Conservation (phyloP, 768 basidiomycete genomes). For the Mycena latifolia region DNA sequence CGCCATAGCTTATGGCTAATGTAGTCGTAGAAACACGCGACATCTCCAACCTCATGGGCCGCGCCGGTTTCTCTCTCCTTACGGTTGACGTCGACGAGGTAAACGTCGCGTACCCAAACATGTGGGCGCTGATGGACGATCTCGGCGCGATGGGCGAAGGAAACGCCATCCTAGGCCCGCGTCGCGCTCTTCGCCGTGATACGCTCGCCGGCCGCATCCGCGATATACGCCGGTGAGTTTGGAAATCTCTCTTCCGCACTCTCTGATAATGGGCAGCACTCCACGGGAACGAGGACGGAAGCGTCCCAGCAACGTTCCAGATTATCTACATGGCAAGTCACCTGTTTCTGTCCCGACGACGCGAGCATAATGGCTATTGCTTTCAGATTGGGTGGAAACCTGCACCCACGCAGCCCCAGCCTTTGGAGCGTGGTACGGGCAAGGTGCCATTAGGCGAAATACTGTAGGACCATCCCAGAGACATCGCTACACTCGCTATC, state of each 20-base stretch:
- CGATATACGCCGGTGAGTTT: conserved; percentile 88
- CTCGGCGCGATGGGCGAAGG: conserved; percentile 97
- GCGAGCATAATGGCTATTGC: neutral
- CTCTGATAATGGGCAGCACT: conserved; percentile 64
- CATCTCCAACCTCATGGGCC: conserved; percentile 90
- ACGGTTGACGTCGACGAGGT: conserved; percentile 98
- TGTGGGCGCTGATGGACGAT: conserved; percentile 97
- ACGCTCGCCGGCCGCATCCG: conserved; percentile 91
- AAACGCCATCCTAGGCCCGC: conserved; percentile 83
- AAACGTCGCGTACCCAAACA: conserved; percentile 89
- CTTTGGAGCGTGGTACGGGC: conserved; percentile 62
- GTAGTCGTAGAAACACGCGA: conserved; percentile 82
- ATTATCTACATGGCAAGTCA: conserved; percentile 88
- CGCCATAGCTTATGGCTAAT: conserved; percentile 9
- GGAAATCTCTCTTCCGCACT: neutral
- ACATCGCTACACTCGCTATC: neutral
- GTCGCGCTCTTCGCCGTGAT: conserved; percentile 72
- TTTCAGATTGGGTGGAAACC: conserved; percentile 89
- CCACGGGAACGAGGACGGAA: conserved; percentile 86
- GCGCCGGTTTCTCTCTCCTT: conserved; percentile 93
- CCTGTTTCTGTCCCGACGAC: neutral
- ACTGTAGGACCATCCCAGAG: conserved; percentile 20
- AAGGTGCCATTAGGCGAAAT: conserved; percentile 43
- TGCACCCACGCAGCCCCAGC: conserved; percentile 71
- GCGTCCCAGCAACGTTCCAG: conserved; percentile 95